phyloP scores from a whole-genome alignment of 306 rosid species.

The Clitoria ternatea region DNA sequence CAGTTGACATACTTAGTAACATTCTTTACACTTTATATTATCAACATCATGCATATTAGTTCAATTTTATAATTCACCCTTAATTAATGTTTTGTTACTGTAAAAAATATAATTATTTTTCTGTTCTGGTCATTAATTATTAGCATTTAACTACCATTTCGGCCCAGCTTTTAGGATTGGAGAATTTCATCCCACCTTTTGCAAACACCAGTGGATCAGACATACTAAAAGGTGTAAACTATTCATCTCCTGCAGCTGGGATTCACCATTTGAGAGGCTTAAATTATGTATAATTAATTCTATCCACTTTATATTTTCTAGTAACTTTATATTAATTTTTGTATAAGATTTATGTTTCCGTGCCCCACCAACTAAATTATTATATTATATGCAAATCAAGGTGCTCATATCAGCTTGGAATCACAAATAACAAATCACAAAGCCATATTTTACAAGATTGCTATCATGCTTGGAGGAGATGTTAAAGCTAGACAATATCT shows the following conservation, averaged over 20 bases:
- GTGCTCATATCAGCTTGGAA: conserved; percentile 22
- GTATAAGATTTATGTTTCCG: not conserved
- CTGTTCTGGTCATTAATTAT: not conserved
- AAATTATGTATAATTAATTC: not conserved
- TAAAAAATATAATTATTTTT: too few species aligned
- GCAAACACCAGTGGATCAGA: conserved; percentile 21
- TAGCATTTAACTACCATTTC: not conserved
- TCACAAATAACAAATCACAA: conserved; percentile 35
- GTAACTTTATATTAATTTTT: not conserved
- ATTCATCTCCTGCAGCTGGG: conserved; percentile 34
- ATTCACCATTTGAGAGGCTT: not conserved
- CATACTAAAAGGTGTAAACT: conserved; percentile 32
- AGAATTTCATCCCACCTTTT: conserved; percentile 21
- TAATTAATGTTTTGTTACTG: too few species aligned
- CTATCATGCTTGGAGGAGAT: not conserved
- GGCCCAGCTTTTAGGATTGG: conserved; percentile 14
- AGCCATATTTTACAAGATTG: not conserved
- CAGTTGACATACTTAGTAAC: not conserved
- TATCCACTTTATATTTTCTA: not conserved
- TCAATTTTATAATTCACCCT: too few species aligned
- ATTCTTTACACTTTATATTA: not conserved
- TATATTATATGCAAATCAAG: conserved; percentile 27
- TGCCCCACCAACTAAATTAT: not conserved
- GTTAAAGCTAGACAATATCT: not conserved
- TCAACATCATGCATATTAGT: too few species aligned